Evolutionary conservation across 169 alveolate genomes (phyloP).

Genomic region (Cryptosporidium sp.): DNA sequence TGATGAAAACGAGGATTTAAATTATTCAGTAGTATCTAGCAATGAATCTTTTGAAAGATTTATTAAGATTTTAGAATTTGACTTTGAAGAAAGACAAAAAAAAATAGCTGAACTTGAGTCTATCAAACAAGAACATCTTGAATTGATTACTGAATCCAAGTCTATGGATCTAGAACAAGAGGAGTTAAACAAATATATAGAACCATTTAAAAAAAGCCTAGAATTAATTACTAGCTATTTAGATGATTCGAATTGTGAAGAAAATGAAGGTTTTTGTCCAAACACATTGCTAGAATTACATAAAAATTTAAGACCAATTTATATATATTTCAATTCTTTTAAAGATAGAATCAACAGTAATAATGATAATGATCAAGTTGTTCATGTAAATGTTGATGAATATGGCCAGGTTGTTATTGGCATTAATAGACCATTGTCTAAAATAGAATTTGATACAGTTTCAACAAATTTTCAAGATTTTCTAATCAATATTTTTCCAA

Average conservation of each 20-base stretch:
- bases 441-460: neutral
- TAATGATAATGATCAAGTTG: neutral
- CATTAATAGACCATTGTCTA: slow-evolving; percentile 23
- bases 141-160: slow-evolving; percentile 9
- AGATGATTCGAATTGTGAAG: neutral
- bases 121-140: neutral
- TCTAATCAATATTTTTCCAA: slow-evolving; percentile 11
- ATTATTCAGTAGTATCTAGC: neutral
- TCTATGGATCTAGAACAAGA: slow-evolving; percentile 7
- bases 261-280: neutral
- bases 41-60: slow-evolving; percentile 10
- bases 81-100: slow-evolving; percentile 10
- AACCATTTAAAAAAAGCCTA: slow-evolving; percentile 15
- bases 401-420: slow-evolving; percentile 9
- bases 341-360: neutral
- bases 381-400: slow-evolving; percentile 14
- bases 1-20: slow-evolving; percentile 8
- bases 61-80: neutral
- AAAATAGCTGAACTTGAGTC: slow-evolving; percentile 15
- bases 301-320: slow-evolving; percentile 34
- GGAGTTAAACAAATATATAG: slow-evolving; percentile 16
- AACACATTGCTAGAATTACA: neutral
- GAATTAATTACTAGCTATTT: neutral
- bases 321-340: slow-evolving; percentile 11
- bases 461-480: neutral